Conservation (phyloP, 371 early-diverging fungal species). For the Massospora cicadina region DNA sequence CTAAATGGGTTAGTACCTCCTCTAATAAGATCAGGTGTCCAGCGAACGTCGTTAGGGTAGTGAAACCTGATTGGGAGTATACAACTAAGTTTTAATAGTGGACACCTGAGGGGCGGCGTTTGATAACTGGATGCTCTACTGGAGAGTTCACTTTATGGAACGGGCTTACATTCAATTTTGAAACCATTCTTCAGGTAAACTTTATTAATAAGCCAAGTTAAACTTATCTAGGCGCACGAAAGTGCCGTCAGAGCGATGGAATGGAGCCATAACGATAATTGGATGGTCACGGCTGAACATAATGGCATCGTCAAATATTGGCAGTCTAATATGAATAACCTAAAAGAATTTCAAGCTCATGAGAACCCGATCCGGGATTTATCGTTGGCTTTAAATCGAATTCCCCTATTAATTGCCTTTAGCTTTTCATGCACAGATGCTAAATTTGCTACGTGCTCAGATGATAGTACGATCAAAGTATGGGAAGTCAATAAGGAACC, state of each 20-base stretch:
- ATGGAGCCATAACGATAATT: conserved; percentile 95
- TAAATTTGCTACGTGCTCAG: conserved; percentile 95
- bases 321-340: conserved; percentile 97
- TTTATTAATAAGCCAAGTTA: background rate
- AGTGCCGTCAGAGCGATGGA: conserved; percentile 89
- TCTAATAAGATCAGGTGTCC: conserved; percentile 95
- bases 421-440: conserved; percentile 78
- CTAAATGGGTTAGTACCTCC: conserved; percentile 91
- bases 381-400: conserved; percentile 24
- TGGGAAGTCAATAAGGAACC: conserved; percentile 83
- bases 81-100: conserved; percentile 32
- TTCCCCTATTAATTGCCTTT: conserved; percentile 10
- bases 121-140: conserved; percentile 92
- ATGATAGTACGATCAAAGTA: conserved; percentile 94
- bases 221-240: conserved; percentile 62
- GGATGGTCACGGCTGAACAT: conserved; percentile 95
- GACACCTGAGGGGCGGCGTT: conserved; percentile 97
- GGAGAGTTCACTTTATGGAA: conserved; percentile 99
- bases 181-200: conserved; percentile 89
- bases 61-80: conserved; percentile 9
- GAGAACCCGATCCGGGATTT: conserved; percentile 87
- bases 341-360: conserved; percentile 88
- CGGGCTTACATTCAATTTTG: conserved; percentile 98
- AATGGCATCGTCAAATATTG: conserved; percentile 97
- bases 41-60: conserved; percentile 82